Conservation (phyloP, 352 stramenopile genomes). For the Globisporangium spinosum region DNA sequence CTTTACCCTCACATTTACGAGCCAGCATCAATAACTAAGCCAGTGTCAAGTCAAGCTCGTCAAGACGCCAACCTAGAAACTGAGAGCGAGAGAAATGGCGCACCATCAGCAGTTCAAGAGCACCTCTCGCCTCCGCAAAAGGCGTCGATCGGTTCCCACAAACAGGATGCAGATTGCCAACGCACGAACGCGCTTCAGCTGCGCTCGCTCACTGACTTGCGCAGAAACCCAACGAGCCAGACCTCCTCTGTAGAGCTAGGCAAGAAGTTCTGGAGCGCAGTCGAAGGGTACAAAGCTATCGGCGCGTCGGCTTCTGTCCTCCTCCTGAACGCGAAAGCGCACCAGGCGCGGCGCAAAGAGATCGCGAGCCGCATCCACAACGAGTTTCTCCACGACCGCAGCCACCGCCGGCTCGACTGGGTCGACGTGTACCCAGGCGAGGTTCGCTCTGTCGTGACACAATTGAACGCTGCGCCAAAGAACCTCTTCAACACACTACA, state of each 20-base stretch:
- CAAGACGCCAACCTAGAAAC: background rate
- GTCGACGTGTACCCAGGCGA: conserved; percentile 50
- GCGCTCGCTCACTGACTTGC: background rate
- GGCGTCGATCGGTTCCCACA: background rate
- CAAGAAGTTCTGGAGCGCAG: conserved; percentile 62
- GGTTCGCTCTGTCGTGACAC: conserved; percentile 27
- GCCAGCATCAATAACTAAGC: background rate
- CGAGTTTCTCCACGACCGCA: conserved; percentile 33
- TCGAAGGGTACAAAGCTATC: conserved; percentile 54
- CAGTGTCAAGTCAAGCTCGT: background rate
- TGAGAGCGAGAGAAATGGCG: background rate
- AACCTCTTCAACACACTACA: conserved; percentile 56
- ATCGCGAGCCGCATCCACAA: conserved; percentile 43
- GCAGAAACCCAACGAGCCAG: background rate
- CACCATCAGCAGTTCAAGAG: background rate
- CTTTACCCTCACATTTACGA: conserved; percentile 52
- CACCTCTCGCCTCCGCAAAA: background rate
- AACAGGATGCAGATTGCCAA: background rate
- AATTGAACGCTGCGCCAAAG: conserved; percentile 27
- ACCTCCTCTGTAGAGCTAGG: conserved; percentile 22
- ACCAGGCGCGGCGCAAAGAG: conserved; percentile 31
- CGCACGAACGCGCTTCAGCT: background rate
- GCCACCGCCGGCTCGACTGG: conserved; percentile 29
- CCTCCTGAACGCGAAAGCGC: conserved; percentile 36
- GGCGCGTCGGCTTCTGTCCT: conserved; percentile 26